Percentiles rank a stretch among this genome's conserved stretches.
phyloP scores from a whole-genome alignment of 2,329 filamentous ascomycete genomes.

The Microsporum ferrugineum region DNA sequence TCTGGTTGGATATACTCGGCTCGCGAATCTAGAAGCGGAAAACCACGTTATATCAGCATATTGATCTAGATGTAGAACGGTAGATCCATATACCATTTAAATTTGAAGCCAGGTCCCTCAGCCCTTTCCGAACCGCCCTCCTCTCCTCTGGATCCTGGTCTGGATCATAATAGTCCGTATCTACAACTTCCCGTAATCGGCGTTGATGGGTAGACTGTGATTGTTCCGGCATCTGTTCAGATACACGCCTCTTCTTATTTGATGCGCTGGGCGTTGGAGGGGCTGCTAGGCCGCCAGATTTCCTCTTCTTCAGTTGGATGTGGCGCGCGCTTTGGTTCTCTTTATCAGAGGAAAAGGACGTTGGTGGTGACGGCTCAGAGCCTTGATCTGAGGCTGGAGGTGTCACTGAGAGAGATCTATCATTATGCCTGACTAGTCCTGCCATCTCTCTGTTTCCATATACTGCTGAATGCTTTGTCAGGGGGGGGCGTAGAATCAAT shows the following conservation, averaged over 20 bases:
- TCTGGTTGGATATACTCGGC: conserved; percentile 58
- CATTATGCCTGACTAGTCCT: neutral
- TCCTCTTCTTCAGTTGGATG: conserved; percentile 16
- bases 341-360: conserved; percentile 33
- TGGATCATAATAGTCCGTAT: conserved; percentile 56
- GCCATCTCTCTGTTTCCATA: neutral
- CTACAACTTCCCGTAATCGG: conserved; percentile 14
- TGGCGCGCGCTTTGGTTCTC: conserved; percentile 31
- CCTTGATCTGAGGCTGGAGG: conserved; percentile 7
- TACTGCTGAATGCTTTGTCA: neutral
- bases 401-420: conserved; percentile 1
- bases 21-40: conserved; percentile 46
- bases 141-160: conserved; percentile 64
- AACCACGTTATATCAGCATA: neutral
- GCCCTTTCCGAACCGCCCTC: conserved; percentile 54
- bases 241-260: conserved; percentile 14
- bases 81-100: conserved; percentile 40
- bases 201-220: conserved; percentile 9
- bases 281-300: conserved; percentile 1
- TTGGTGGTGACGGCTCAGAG: conserved; percentile 21
- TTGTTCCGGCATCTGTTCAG: conserved; percentile 6
- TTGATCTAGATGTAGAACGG: neutral
- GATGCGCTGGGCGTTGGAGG: conserved; percentile 9
- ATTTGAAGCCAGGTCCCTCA: conserved; percentile 51
- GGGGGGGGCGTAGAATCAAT: neutral